Conservation (phyloP, 352 stramenopile genomes). For the Nothophytophthora sp. region DNA sequence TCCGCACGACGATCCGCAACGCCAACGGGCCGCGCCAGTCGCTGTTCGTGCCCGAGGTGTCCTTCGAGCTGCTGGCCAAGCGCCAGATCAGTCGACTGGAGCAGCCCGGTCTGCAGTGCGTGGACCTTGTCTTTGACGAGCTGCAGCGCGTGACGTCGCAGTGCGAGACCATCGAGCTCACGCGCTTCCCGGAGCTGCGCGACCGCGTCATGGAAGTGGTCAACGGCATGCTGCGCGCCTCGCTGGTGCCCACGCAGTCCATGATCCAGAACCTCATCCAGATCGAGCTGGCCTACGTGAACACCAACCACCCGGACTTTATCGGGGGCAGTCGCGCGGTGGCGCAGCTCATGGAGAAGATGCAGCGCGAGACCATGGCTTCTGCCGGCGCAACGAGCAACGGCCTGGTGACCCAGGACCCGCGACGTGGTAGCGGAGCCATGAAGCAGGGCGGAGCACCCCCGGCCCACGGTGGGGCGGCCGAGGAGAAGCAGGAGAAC, state of each 20-base stretch:
- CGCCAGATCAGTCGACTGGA: conserved; percentile 97
- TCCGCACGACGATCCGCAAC: conserved; percentile 99
- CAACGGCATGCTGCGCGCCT: conserved; percentile 85
- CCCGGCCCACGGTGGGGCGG: conserved; percentile 12
- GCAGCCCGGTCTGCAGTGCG: conserved; percentile 95
- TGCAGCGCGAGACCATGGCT: conserved; percentile 84
- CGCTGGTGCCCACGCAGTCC: conserved; percentile 72
- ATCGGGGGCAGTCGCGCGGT: conserved; percentile 96
- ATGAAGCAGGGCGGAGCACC: conserved; percentile 23
- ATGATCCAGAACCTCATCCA: conserved; percentile 99
- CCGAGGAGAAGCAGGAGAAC: conserved; percentile 62
- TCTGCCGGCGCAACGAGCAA: conserved; percentile 32
- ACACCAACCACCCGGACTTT: conserved; percentile 99
- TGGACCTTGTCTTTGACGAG: conserved; percentile 99
- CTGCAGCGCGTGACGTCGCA: conserved; percentile 95
- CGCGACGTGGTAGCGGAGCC: conserved; percentile 36
- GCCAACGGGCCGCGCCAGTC: conserved; percentile 96
- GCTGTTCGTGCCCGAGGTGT: conserved; percentile 99
- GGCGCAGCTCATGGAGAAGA: conserved; percentile 95
- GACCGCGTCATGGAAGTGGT: conserved; percentile 97
- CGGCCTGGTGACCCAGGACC: conserved; percentile 50
- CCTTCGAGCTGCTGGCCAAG: conserved; percentile 98
- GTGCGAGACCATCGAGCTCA: conserved; percentile 96
- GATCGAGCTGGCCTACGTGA: conserved; percentile 99
- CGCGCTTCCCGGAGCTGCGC: conserved; percentile 94